A percentile compares a stretch with the other conserved stretches of the same genome.
phyloP scores from a whole-genome alignment of 805 yeast species.

The Saturnispora hagleri region DNA sequence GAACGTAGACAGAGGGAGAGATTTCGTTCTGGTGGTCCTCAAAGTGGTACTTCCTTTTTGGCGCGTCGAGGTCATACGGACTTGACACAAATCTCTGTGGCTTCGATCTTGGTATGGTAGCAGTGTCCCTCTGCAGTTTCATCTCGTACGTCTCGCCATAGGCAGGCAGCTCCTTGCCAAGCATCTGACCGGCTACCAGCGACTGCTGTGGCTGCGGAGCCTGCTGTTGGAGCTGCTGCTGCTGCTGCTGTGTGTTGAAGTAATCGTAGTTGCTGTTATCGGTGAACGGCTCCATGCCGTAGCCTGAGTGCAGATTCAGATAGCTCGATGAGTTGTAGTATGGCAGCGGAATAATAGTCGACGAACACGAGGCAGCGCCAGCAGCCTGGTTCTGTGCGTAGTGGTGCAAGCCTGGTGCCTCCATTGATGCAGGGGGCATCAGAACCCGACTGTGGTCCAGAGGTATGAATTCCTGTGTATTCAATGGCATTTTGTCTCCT shows the following conservation, averaged over 20 bases:
- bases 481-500: not conserved
- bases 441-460: not conserved
- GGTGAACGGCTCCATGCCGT: not conserved
- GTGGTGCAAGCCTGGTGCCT: not conserved
- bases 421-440: not conserved
- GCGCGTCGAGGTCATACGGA: not conserved
- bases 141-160: not conserved
- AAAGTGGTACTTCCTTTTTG: conserved; percentile 8
- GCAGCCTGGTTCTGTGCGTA: not conserved
- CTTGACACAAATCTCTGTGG: not conserved
- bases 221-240: conserved; percentile 4
- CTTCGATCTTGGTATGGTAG: not conserved
- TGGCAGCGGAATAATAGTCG: not conserved
- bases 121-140: not conserved
- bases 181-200: not conserved
- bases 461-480: not conserved
- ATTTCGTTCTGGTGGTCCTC: conserved; percentile 15
- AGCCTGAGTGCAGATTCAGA: not conserved
- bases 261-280: not conserved
- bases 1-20: conserved; percentile 14
- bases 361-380: not conserved
- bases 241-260: conserved; percentile 1
- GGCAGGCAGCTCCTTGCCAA: not conserved
- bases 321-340: not conserved
- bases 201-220: not conserved